These are phyloP conservation scores for Setaria italica DNA, from an alignment of 202 grass and related monocot genomes.

Conservation along the genomic window DNA sequence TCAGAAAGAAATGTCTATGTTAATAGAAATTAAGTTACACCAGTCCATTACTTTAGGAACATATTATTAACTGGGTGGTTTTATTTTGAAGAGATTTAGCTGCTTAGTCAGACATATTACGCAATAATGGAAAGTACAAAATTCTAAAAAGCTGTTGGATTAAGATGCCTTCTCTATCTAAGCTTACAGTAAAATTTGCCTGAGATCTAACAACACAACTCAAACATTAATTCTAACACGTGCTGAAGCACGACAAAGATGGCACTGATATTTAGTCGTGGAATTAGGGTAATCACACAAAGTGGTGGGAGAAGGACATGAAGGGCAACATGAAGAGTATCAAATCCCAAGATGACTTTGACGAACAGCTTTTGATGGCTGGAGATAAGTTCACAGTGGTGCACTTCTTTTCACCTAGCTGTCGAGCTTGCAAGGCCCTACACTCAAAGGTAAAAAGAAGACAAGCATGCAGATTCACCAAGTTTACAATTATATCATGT, in stretches of 20 bases:
- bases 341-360: constrained; percentile 50
- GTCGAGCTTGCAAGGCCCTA: constrained; percentile 58
- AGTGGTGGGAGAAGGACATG: constrained; percentile 53
- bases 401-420: constrained; percentile 53
- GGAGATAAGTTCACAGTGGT: constrained; percentile 57
- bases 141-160: constrained; percentile 2
- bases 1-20: constrained; percentile 1
- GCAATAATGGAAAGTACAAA: constrained; percentile 17
- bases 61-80: neutral
- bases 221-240: constrained; percentile 26
- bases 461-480: constrained; percentile 37
- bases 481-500: neutral
- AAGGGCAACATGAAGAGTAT: constrained; percentile 60
- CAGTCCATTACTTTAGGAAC: neutral
- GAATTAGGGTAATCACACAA: constrained; percentile 25
- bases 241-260: constrained; percentile 15
- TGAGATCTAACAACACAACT: neutral
- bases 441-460: constrained; percentile 65
- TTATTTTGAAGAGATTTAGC: constrained; percentile 14
- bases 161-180: constrained; percentile 11
- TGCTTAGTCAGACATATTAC: constrained; percentile 17
- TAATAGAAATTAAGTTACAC: neutral
- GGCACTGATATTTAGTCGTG: constrained; percentile 9
- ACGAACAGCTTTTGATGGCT: constrained; percentile 42
- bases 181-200: constrained; percentile 1